These are phyloP conservation scores for Thalassiosira exigua DNA, from an alignment of 352 stramenopile genomes.

Conservation along the genomic window DNA sequence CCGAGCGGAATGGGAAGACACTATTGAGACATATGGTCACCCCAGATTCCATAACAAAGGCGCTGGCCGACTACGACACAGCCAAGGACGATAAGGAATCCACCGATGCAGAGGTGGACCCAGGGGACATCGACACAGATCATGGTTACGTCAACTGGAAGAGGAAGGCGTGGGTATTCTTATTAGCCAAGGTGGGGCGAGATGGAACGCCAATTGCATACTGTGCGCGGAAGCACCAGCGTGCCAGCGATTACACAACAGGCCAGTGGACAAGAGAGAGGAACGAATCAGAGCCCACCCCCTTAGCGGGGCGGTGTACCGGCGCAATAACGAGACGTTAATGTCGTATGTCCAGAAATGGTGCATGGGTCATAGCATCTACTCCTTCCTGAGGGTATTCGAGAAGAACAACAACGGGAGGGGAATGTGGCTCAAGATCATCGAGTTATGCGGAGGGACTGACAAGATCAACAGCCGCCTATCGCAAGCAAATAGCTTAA, in stretches of 20 bases:
- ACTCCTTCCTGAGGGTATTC: background rate
- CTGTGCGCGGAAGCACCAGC: background rate
- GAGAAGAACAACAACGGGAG: background rate
- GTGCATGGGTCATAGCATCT: background rate
- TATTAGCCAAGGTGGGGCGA: background rate
- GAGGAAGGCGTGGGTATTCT: background rate
- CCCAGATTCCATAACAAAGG: too few relatives aligned
- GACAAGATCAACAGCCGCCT: background rate
- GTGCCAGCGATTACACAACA: background rate
- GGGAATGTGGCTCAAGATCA: background rate
- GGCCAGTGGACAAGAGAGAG: background rate
- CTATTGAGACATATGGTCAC: too few relatives aligned
- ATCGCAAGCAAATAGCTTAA: background rate
- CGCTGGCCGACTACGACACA: background rate
- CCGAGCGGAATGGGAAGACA: too few relatives aligned
- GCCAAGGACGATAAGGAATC: background rate
- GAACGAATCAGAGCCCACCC: background rate
- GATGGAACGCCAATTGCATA: background rate
- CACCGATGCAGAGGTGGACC: background rate
- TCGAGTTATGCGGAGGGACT: background rate
- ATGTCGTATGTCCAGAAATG: background rate
- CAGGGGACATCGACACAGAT: background rate
- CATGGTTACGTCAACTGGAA: background rate
- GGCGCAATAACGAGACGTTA: background rate
- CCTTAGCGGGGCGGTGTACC: background rate